Evolutionary conservation across 371 early-diverging fungal species (phyloP).

Genomic region (Smittium culicis): DNA sequence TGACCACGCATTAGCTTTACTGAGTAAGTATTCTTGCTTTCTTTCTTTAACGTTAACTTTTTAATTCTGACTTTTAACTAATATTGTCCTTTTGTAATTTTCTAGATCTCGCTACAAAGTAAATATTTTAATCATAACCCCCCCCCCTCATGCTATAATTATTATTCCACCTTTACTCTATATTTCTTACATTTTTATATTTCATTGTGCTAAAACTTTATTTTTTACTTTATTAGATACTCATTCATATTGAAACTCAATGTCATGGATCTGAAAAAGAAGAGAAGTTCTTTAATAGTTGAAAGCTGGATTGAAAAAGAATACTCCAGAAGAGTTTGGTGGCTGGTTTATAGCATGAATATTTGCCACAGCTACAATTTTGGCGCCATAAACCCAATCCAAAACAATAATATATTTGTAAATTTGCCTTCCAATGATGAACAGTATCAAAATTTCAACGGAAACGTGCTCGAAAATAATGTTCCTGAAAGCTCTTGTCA

Average conservation of each 20-base stretch:
- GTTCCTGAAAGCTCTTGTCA: no score
- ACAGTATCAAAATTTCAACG: neutral
- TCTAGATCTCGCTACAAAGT: neutral
- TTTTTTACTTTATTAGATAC: neutral
- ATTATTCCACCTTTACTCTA: neutral
- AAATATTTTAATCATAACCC: neutral
- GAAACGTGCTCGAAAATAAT: neutral
- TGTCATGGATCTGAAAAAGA: neutral
- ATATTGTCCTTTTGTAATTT: neutral
- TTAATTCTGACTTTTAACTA: neutral
- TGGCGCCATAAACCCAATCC: neutral
- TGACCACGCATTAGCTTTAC: neutral
- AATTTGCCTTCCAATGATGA: neutral
- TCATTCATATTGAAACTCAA: neutral
- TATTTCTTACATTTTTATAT: neutral
- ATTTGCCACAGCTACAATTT: neutral
- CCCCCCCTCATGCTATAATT: neutral
- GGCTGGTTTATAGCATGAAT: neutral
- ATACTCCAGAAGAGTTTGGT: neutral
- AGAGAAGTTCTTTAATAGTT: neutral
- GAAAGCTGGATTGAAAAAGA: neutral
- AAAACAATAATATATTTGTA: neutral
- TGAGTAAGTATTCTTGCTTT: neutral
- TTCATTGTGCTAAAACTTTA: neutral
- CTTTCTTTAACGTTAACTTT: neutral